Evolutionary conservation across 2,329 filamentous ascomycete genomes (phyloP).

Genomic region (Seiridium unicorne): DNA sequence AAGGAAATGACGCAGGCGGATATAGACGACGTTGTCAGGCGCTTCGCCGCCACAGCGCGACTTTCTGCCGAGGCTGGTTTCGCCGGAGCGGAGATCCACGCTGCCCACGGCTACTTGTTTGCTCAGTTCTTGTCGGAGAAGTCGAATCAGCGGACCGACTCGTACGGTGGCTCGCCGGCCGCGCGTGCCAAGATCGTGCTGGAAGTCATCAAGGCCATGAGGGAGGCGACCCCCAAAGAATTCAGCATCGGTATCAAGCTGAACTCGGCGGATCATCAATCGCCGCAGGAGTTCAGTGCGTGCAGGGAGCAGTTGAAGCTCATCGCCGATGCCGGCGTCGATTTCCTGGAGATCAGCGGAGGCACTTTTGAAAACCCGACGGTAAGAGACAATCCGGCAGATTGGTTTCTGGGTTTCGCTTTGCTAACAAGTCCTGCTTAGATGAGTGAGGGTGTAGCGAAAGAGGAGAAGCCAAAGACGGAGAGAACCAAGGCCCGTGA

Average conservation of each 20-base stretch:
- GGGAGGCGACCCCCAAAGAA: conserved; percentile 31
- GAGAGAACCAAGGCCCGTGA: conserved; percentile 54
- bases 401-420: no score
- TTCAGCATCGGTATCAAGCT: conserved; percentile 55
- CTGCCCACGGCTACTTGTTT: conserved; percentile 55
- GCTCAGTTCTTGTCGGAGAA: conserved; percentile 50
- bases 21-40: conserved; percentile 48
- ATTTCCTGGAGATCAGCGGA: conserved; percentile 67
- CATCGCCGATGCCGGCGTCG: conserved; percentile 42
- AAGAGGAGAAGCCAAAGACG: conserved; percentile 5
- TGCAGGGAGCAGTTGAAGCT: conserved; percentile 55
- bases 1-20: conserved; percentile 54
- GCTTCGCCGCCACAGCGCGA: conserved; percentile 52
- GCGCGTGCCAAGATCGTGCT: conserved; percentile 47
- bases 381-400: conserved; percentile 26
- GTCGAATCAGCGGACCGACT: conserved; percentile 49
- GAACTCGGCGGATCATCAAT: conserved; percentile 54
- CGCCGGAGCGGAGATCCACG: conserved; percentile 42
- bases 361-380: conserved; percentile 55
- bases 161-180: conserved; percentile 49
- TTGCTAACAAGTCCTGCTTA: neutral
- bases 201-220: conserved; percentile 44
- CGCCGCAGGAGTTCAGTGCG: conserved; percentile 29
- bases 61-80: conserved; percentile 45
- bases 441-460: neutral